Evolutionary conservation across 1,284 basidiomycete species (phyloP).

Genomic region (Neolentinus lepideus): DNA sequence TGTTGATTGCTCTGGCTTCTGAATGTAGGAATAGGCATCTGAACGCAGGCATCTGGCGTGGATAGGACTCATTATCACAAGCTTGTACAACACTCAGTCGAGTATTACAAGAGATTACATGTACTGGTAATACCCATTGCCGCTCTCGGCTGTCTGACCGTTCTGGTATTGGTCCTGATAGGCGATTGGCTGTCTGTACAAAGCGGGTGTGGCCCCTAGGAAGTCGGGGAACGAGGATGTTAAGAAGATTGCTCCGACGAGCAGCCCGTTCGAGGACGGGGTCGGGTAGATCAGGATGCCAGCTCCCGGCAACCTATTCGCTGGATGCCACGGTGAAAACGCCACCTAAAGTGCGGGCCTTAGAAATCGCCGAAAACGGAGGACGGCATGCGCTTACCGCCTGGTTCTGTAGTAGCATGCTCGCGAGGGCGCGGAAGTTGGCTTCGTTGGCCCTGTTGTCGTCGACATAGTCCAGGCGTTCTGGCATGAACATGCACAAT

Average conservation of each 20-base stretch:
- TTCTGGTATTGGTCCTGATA: neutral
- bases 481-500: constrained; percentile 56
- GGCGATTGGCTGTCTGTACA: neutral
- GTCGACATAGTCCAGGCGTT: constrained; percentile 42
- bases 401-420: constrained; percentile 41
- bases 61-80: no score
- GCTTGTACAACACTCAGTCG: no score
- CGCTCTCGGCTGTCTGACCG: neutral
- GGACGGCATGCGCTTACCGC: constrained; percentile 30
- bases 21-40: no score
- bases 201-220: neutral
- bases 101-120: neutral
- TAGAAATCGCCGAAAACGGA: neutral
- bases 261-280: constrained; percentile 43
- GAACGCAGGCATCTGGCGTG: no score
- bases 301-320: constrained; percentile 36
- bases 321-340: constrained; percentile 42
- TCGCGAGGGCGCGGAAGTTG: constrained; percentile 46
- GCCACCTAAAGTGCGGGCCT: constrained; percentile 34
- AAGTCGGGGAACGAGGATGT: constrained; percentile 46
- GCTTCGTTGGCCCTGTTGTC: constrained; percentile 41
- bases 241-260: constrained; percentile 53
- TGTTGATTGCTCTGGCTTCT: no score
- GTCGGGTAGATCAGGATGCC: constrained; percentile 57
- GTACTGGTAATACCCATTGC: neutral